Evolutionary conservation across 164 flowering plant species (phyloP).

Genomic region (Brasenia schreberi): DNA sequence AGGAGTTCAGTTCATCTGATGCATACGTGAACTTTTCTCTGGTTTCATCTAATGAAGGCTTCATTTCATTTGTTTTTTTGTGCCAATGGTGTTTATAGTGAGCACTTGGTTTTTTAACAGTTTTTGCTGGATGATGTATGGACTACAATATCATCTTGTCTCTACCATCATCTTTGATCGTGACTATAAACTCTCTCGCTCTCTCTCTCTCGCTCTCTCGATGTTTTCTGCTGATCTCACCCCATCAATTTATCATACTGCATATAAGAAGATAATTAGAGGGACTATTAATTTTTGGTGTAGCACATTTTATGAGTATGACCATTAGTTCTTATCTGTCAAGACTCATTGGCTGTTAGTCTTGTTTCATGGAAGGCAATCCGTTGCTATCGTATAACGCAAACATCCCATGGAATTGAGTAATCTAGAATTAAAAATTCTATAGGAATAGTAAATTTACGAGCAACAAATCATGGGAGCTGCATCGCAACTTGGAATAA

Average conservation of each 20-base stretch:
- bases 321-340: no score
- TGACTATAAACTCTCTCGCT: neutral
- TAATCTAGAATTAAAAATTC: no score
- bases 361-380: neutral
- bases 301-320: no score
- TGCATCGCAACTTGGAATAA: neutral
- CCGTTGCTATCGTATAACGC: neutral
- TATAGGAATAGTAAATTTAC: neutral
- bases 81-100: constrained; percentile 1
- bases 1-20: neutral
- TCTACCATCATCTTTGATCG: neutral
- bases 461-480: neutral
- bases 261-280: no score
- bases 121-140: constrained; percentile 7
- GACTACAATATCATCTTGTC: neutral
- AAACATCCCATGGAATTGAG: neutral
- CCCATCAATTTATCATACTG: no score
- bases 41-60: neutral
- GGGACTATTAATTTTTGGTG: no score
- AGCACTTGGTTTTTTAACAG: constrained; percentile 12
- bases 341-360: no score
- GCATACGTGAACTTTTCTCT: neutral
- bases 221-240: neutral
- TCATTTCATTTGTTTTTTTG: neutral
- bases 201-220: neutral